Evolutionary conservation across 768 basidiomycete species (phyloP), one percentile per base, ranked within the genome.

Genomic region (Pleurotus platypus): DNA sequence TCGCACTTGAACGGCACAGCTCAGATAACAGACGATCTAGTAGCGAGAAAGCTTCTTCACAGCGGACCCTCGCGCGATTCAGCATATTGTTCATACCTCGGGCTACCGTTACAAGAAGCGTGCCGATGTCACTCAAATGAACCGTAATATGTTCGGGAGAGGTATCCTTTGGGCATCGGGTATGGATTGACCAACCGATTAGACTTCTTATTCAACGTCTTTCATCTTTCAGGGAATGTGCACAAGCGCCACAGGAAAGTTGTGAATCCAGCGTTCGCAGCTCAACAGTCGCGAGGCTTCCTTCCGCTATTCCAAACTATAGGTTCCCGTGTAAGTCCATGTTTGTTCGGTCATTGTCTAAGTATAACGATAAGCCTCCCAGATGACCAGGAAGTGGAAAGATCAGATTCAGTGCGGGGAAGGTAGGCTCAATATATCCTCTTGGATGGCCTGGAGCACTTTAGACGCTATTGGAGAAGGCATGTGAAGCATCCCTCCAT

Each of bases 381-480:
- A 54, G 72, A 55, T 70, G 18, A 60, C 62, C 4, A 9, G 57
- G 13, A 64, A 63, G 58, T 70, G 69, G 70, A 69, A 65, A 42
- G 69, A 71, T 35, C 55, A 65, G 30, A 55, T 72, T 4, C 45
- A 56, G 15, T 51, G 48, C 11, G 50, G 56, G 20, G 6, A 57
- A 1, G 49, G 60, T 1, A 61, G 66, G 15, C 27, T 74, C 18
- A 64, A 72, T 38, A 57, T 73, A 2, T 63, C 65, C 15, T 45
- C 59, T n/a, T 68, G 68, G 64, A 57, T 74, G 4, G 65, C 67
- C 7, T 62, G 70, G 2, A 69, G 71, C 0, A 75, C 75, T 2
- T 61, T 76, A 35, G 74, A 76, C 50, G 71, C 69, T 20, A 73
- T 75, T 24, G 74, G 74, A 0, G 67, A 72, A 62, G 69, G 75